These are phyloP conservation scores for Pyronema omphalodes DNA, from an alignment of 495 filamentous ascomycete species.

Conservation along the genomic window DNA sequence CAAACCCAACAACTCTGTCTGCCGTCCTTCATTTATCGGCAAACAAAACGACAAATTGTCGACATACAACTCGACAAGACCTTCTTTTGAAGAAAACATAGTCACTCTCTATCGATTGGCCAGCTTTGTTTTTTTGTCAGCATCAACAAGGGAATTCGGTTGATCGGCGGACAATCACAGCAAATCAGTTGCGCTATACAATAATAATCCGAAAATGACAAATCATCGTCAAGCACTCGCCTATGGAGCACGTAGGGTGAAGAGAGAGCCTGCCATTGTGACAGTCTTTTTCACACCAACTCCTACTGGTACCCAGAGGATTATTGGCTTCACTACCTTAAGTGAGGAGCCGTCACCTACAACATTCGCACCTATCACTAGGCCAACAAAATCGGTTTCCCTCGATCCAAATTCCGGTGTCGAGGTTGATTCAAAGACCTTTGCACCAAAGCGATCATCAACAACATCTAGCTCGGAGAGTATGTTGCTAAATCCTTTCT, in stretches of 20 bases:
- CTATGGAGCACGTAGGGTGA: not conserved
- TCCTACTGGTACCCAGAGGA: not conserved
- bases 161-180: not conserved
- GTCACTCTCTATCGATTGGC: not conserved
- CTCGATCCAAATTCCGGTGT: not conserved
- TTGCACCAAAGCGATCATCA: not conserved
- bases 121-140: not conserved
- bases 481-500: not conserved
- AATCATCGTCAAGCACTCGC: not conserved
- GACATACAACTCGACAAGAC: conserved; percentile 6
- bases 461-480: not conserved
- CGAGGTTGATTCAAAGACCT: not conserved
- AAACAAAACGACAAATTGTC: conserved; percentile 4
- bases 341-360: not conserved
- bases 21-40: conserved; percentile 25
- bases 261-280: not conserved
- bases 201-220: not conserved
- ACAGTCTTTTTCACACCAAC: not conserved
- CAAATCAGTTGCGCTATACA: not conserved
- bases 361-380: not conserved
- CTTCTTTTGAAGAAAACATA: conserved; percentile 9
- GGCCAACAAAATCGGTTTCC: not conserved
- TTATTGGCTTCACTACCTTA: not conserved
- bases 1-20: conserved; percentile 2
- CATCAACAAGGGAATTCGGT: not conserved